Evolutionary conservation across 1,139 yeast genomes (phyloP).

Genomic region (Blastobotrys ciferrii): DNA sequence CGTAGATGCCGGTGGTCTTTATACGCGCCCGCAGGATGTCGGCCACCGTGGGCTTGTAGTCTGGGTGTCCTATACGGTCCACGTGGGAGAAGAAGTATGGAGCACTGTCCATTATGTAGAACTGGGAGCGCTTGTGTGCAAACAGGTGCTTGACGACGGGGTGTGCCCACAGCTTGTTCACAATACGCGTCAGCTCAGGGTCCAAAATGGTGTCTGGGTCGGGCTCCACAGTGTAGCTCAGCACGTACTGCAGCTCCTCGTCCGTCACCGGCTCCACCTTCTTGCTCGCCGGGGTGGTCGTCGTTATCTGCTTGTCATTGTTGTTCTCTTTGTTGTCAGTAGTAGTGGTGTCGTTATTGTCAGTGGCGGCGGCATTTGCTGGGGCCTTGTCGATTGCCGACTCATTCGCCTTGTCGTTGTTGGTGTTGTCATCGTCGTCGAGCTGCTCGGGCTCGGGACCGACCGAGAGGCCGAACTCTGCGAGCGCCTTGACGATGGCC

Average conservation of each 20-base stretch:
- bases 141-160: slow-evolving; percentile 59
- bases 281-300: too few species aligned
- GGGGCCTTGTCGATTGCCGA: not conserved
- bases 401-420: slow-evolving; percentile 3
- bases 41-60: slow-evolving; percentile 67
- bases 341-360: not conserved
- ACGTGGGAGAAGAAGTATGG: slow-evolving; percentile 72
- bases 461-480: slow-evolving; percentile 25
- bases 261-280: slow-evolving; percentile 17
- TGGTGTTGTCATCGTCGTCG: slow-evolving; percentile 9
- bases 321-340: slow-evolving; percentile 1
- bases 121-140: slow-evolving; percentile 63
- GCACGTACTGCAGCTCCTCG: slow-evolving; percentile 27
- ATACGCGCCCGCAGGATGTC: slow-evolving; percentile 87
- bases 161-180: slow-evolving; percentile 50
- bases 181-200: slow-evolving; percentile 28
- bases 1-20: slow-evolving; percentile 90
- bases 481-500: slow-evolving; percentile 56
- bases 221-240: slow-evolving; percentile 29
- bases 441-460: slow-evolving; percentile 13
- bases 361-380: not conserved
- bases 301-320: not conserved
- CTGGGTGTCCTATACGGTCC: slow-evolving; percentile 56
- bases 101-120: slow-evolving; percentile 86
- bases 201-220: slow-evolving; percentile 34